A percentile compares a stretch with the other conserved stretches of the same genome.
Evolutionary conservation across 768 basidiomycete genomes (phyloP).

Genomic region (Lactifluus hygrophoroides): DNA sequence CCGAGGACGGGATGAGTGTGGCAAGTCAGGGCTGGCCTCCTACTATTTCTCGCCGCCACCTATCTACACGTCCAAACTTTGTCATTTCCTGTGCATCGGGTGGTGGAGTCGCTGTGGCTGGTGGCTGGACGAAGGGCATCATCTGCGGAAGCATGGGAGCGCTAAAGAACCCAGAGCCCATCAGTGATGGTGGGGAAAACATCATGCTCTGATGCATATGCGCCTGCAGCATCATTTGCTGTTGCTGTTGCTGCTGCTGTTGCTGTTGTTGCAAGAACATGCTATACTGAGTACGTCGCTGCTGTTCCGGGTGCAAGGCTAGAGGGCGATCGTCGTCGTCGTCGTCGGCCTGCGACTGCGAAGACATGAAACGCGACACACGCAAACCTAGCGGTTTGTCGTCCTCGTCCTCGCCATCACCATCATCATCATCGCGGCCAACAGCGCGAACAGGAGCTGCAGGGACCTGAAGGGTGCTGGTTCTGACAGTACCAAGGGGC

Average conservation of each 20-base stretch:
- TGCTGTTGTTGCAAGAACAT: slow-evolving; percentile 40
- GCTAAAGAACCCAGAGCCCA: slow-evolving; percentile 59
- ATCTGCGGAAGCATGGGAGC: slow-evolving; percentile 35
- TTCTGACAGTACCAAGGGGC: slow-evolving; percentile 35
- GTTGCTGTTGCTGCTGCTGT: slow-evolving; percentile 54
- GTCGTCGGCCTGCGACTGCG: slow-evolving; percentile 7
- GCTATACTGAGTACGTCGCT: slow-evolving; percentile 53
- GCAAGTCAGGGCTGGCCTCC: slow-evolving; percentile 34
- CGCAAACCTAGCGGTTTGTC: slow-evolving; percentile 65
- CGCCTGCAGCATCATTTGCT: slow-evolving; percentile 41
- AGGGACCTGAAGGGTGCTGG: slow-evolving; percentile 18
- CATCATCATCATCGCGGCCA: slow-evolving; percentile 6
- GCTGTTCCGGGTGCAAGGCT: slow-evolving; percentile 70
- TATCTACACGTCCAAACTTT: slow-evolving; percentile 67
- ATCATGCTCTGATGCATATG: slow-evolving; percentile 71
- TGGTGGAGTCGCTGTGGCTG: slow-evolving; percentile 41
- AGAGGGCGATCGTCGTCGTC: slow-evolving; percentile 56
- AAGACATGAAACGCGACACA: slow-evolving; percentile 38
- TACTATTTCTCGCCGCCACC: slow-evolving; percentile 73
- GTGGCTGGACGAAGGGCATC: slow-evolving; percentile 35
- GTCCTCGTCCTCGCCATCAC: slow-evolving; percentile 52
- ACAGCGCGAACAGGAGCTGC: background rate
- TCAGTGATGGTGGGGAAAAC: slow-evolving; percentile 58
- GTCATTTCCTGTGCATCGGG: slow-evolving; percentile 55
- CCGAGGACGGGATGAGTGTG: no score